A percentile compares a stretch with the other conserved stretches of the same genome.
Conservation (phyloP, 768 basidiomycete species). For the Tulasnella sp. region DNA sequence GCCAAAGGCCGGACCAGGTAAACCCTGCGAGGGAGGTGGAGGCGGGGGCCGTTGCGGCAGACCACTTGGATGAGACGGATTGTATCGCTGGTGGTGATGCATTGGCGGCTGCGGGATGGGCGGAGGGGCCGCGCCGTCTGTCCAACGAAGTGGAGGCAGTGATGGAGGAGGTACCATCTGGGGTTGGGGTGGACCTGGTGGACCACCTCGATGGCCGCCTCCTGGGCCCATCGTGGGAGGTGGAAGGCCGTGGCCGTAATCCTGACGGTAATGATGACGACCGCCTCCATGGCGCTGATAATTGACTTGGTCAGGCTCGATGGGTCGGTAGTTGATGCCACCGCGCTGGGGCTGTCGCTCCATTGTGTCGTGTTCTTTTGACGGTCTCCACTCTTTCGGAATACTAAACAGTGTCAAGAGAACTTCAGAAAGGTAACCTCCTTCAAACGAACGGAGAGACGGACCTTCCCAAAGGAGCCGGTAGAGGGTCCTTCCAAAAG, state of each 20-base stretch:
- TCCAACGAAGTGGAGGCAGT: slow-evolving; percentile 20
- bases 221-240: slow-evolving; percentile 12
- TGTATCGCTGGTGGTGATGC: background rate
- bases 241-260: background rate
- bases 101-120: background rate
- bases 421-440: background rate
- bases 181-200: background rate
- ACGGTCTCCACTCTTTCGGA: slow-evolving; percentile 27
- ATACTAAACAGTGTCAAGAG: slow-evolving; percentile 2
- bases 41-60: background rate
- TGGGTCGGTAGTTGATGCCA: slow-evolving; percentile 13
- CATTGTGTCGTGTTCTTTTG: slow-evolving; percentile 29
- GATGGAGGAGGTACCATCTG: background rate
- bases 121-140: background rate
- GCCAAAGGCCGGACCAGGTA: slow-evolving; percentile 15
- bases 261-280: background rate
- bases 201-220: background rate
- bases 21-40: slow-evolving; percentile 7
- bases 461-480: slow-evolving; percentile 41
- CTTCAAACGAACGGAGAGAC: slow-evolving; percentile 20
- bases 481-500: slow-evolving; percentile 88
- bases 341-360: slow-evolving; percentile 14
- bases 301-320: slow-evolving; percentile 15
- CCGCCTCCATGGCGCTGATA: slow-evolving; percentile 13
- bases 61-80: background rate